phyloP scores from a whole-genome alignment of 2,329 filamentous ascomycete genomes.

The Epichloe festucae region DNA sequence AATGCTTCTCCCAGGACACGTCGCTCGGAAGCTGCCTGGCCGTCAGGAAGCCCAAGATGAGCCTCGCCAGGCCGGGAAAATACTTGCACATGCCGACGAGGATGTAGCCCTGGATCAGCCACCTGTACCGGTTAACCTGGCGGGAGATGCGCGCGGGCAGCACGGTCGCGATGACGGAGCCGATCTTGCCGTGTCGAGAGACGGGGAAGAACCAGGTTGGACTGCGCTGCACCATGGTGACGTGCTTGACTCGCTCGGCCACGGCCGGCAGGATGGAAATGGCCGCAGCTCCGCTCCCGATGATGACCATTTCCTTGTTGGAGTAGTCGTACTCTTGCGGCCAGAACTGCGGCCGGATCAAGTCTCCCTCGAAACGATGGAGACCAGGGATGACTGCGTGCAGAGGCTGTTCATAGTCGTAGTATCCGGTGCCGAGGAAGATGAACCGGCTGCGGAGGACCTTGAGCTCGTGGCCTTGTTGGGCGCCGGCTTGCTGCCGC shows the following conservation, averaged over 20 bases:
- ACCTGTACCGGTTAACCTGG: slow-evolving; percentile 33
- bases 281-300: slow-evolving; percentile 56
- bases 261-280: slow-evolving; percentile 52
- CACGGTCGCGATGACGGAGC: slow-evolving; percentile 22
- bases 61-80: slow-evolving; percentile 32
- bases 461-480: too few species aligned
- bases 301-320: slow-evolving; percentile 50
- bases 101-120: slow-evolving; percentile 28
- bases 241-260: slow-evolving; percentile 40
- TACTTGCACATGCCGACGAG: slow-evolving; percentile 33
- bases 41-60: slow-evolving; percentile 28
- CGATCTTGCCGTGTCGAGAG: slow-evolving; percentile 27
- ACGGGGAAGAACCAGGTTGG: slow-evolving; percentile 47
- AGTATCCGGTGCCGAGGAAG: slow-evolving; percentile 49
- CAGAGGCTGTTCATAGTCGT: slow-evolving; percentile 51
- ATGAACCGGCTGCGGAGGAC: slow-evolving; percentile 33
- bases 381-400: slow-evolving; percentile 33
- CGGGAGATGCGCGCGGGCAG: slow-evolving; percentile 31
- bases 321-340: slow-evolving; percentile 52
- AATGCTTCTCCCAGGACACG: slow-evolving; percentile 39
- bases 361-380: slow-evolving; percentile 23
- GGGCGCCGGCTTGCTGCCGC: too few species aligned
- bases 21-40: slow-evolving; percentile 32
- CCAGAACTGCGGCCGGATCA: slow-evolving; percentile 65
- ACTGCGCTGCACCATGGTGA: slow-evolving; percentile 59